Percentiles rank a stretch among this genome's conserved stretches.
Conservation (phyloP, 202 grass and related monocot species). For the Panicum virgatum region DNA sequence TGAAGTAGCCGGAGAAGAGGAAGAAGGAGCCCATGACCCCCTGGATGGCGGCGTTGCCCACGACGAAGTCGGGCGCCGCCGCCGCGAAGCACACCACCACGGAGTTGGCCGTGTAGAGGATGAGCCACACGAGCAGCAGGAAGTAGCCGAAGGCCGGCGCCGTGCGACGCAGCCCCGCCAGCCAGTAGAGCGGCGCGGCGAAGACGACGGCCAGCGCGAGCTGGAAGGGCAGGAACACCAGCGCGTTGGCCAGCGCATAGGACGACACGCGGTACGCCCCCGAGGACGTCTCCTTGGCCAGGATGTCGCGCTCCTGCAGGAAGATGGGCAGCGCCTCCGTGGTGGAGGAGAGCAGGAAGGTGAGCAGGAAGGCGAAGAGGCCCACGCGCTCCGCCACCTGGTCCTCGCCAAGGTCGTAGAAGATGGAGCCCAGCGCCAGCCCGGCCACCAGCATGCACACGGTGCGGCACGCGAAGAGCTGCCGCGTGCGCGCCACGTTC, state of each 20-base stretch:
- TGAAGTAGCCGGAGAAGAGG: conserved; percentile 37
- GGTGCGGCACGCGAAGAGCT: conserved; percentile 80
- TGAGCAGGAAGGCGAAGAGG: conserved; percentile 90
- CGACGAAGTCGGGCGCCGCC: conserved; percentile 77
- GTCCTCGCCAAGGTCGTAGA: conserved; percentile 74
- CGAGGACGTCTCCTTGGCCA: conserved; percentile 81
- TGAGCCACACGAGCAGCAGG: conserved; percentile 72
- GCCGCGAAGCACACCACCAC: conserved; percentile 88
- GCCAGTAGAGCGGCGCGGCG: conserved; percentile 80
- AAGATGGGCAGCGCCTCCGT: conserved; percentile 92
- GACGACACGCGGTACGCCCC: conserved; percentile 77
- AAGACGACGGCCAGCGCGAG: conserved; percentile 68
- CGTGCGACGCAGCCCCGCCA: conserved; percentile 60
- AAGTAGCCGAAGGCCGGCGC: conserved; percentile 74
- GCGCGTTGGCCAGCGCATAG: conserved; percentile 71
- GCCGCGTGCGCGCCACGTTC: conserved; percentile 81
- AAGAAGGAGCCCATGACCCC: conserved; percentile 74
- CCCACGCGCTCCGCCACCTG: conserved; percentile 71
- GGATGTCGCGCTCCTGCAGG: conserved; percentile 86
- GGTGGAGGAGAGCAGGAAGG: conserved; percentile 85
- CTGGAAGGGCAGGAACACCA: conserved; percentile 89
- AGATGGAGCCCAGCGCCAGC: conserved; percentile 81
- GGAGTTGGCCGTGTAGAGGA: conserved; percentile 89
- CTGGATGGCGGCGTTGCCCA: conserved; percentile 74
- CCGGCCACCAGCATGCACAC: conserved; percentile 80